These are phyloP conservation scores for Wallacemonas collosoma DNA, from an alignment of 208 protist species.

Conservation along the genomic window DNA sequence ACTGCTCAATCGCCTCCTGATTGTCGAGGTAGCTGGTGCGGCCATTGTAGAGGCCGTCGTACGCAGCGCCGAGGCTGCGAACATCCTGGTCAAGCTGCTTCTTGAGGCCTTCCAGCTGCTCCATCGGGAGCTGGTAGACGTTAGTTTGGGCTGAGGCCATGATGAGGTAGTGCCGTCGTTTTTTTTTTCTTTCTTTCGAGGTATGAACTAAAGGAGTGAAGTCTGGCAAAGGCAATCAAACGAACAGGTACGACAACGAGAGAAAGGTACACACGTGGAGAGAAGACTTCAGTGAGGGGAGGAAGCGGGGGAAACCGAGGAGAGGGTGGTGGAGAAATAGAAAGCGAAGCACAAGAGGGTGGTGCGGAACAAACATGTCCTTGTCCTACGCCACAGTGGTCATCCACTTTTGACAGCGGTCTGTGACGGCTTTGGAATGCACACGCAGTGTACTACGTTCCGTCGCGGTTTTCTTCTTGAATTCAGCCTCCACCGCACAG, in stretches of 20 bases:
- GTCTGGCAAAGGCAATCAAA: too few relatives aligned
- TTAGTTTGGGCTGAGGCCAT: conserved; percentile 39
- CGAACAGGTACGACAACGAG: too few relatives aligned
- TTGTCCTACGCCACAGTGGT: too few relatives aligned
- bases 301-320: too few relatives aligned
- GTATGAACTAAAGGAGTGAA: too few relatives aligned
- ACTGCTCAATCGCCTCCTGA: conserved; percentile 71
- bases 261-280: too few relatives aligned
- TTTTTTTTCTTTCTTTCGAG: not conserved
- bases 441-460: too few relatives aligned
- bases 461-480: too few relatives aligned
- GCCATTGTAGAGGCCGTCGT: conserved; percentile 80
- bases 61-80: conserved; percentile 69
- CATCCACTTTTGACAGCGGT: too few relatives aligned
- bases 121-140: conserved; percentile 74
- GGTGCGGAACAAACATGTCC: too few relatives aligned
- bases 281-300: not conserved
- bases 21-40: conserved; percentile 78
- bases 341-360: not conserved
- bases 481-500: too few relatives aligned
- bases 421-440: too few relatives aligned
- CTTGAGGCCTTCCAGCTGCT: conserved; percentile 89
- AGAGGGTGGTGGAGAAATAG: not conserved
- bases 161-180: not conserved
- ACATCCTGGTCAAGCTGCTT: conserved; percentile 87